phyloP scores from a whole-genome alignment of 495 filamentous ascomycete genomes.

The Lasiosphaeria ovina region DNA sequence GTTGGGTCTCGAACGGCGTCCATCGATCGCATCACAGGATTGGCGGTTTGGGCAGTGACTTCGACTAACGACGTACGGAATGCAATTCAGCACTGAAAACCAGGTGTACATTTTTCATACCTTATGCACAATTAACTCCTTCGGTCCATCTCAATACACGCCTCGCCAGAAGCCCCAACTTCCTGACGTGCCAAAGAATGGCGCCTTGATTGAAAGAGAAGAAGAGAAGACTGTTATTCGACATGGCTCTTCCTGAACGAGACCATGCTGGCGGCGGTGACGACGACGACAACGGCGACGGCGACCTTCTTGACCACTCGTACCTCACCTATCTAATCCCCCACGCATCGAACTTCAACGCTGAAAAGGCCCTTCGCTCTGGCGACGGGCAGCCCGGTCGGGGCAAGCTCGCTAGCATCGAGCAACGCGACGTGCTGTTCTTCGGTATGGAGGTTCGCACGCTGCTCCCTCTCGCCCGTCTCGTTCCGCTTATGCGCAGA shows the following conservation, averaged over 20 bases:
- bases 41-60: too few relatives aligned
- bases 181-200: background rate
- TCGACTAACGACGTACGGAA: too few relatives aligned
- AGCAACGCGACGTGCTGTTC: constrained; percentile 51
- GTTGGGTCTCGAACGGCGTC: too few relatives aligned
- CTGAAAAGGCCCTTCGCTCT: constrained; percentile 55
- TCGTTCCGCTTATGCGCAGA: constrained; percentile 58
- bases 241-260: constrained; percentile 20
- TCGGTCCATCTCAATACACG: too few relatives aligned
- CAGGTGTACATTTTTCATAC: too few relatives aligned
- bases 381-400: constrained; percentile 29
- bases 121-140: too few relatives aligned
- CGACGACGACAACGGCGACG: constrained; percentile 5
- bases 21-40: too few relatives aligned
- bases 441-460: constrained; percentile 61
- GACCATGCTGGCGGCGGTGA: constrained; percentile 9
- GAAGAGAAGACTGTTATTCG: background rate
- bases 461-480: constrained; percentile 39
- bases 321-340: constrained; percentile 79
- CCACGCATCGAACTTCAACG: constrained; percentile 60
- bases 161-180: too few relatives aligned
- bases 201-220: background rate
- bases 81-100: too few relatives aligned
- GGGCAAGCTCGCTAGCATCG: constrained; percentile 47
- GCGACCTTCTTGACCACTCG: constrained; percentile 68